Percentiles rank a stretch among this genome's conserved stretches.
Evolutionary conservation across 257 asterid species (phyloP).

Genomic region (Plantago ovata): DNA sequence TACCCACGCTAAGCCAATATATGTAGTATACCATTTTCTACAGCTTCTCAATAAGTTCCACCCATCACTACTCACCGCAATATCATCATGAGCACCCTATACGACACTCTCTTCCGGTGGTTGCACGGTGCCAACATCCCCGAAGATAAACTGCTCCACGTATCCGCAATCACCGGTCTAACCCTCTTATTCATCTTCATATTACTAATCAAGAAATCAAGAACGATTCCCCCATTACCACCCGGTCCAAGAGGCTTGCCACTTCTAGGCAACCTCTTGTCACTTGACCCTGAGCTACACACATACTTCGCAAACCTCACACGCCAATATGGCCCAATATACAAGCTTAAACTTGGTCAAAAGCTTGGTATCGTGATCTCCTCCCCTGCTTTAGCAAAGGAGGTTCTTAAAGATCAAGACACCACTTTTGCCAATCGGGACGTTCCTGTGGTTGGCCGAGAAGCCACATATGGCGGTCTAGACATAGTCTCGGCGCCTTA

Average conservation of each 20-base stretch:
- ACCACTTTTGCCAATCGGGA: constrained; percentile 67
- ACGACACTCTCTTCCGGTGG: not conserved
- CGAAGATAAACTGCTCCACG: not conserved
- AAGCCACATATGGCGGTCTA: constrained; percentile 55
- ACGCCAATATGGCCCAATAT: constrained; percentile 48
- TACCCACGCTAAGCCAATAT: no score
- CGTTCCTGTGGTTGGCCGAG: constrained; percentile 54
- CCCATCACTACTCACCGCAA: no score
- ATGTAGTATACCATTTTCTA: no score
- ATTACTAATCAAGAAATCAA: constrained; percentile 13
- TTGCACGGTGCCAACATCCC: no score
- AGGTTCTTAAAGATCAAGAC: constrained; percentile 68
- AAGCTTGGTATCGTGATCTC: constrained; percentile 48
- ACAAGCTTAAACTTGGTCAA: constrained; percentile 48
- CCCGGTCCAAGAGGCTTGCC: constrained; percentile 66
- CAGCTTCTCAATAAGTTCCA: no score
- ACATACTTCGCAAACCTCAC: constrained; percentile 48
- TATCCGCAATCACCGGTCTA: constrained; percentile 1
- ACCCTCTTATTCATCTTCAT: not conserved
- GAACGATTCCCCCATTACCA: constrained; percentile 14
- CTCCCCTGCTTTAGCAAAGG: constrained; percentile 49
- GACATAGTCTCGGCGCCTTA: constrained; percentile 69
- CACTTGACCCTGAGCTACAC: constrained; percentile 76
- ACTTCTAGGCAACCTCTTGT: constrained; percentile 60
- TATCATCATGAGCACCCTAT: constrained; percentile 6